Conservation (phyloP, 1,284 basidiomycete genomes). For the Heterobasidion irregulare region DNA sequence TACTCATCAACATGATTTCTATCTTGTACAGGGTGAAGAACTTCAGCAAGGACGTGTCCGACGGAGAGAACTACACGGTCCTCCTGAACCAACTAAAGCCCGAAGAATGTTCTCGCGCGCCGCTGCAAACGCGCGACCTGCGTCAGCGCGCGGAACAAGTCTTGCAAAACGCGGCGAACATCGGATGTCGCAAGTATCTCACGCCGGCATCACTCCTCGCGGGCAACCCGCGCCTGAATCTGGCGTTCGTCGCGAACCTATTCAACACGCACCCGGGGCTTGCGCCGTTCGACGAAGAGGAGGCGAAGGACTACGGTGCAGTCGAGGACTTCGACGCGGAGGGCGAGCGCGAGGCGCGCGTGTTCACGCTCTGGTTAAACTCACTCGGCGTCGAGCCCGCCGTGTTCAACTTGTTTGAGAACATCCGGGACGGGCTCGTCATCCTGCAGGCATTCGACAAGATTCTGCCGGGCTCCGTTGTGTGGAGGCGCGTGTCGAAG, state of each 20-base stretch:
- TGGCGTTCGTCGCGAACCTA: slow-evolving; percentile 96
- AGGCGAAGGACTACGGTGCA: slow-evolving; percentile 73
- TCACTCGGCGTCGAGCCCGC: slow-evolving; percentile 92
- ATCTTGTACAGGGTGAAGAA: slow-evolving; percentile 73
- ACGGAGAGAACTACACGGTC: slow-evolving; percentile 96
- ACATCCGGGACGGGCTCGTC: slow-evolving; percentile 85
- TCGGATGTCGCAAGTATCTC: slow-evolving; percentile 94
- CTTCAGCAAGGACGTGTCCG: slow-evolving; percentile 91
- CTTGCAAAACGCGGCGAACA: slow-evolving; percentile 87
- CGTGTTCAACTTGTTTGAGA: slow-evolving; percentile 96
- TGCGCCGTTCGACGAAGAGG: slow-evolving; percentile 87
- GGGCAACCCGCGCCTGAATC: slow-evolving; percentile 97
- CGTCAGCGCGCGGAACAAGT: slow-evolving; percentile 85
- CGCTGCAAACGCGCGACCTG: slow-evolving; percentile 81
- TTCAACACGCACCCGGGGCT: slow-evolving; percentile 98
- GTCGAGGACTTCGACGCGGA: slow-evolving; percentile 99
- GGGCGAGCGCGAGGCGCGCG: slow-evolving; percentile 95
- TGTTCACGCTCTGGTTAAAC: slow-evolving; percentile 98
- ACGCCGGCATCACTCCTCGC: slow-evolving; percentile 86
- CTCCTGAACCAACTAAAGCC: slow-evolving; percentile 94
- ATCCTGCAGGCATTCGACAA: slow-evolving; percentile 97
- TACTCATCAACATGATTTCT: not conserved
- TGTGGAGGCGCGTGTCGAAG: slow-evolving; percentile 92
- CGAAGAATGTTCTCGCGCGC: slow-evolving; percentile 86
- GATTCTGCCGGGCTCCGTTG: slow-evolving; percentile 84